phyloP scores from a whole-genome alignment of 2,329 filamentous ascomycete species.

The Alternaria incomplexa region DNA sequence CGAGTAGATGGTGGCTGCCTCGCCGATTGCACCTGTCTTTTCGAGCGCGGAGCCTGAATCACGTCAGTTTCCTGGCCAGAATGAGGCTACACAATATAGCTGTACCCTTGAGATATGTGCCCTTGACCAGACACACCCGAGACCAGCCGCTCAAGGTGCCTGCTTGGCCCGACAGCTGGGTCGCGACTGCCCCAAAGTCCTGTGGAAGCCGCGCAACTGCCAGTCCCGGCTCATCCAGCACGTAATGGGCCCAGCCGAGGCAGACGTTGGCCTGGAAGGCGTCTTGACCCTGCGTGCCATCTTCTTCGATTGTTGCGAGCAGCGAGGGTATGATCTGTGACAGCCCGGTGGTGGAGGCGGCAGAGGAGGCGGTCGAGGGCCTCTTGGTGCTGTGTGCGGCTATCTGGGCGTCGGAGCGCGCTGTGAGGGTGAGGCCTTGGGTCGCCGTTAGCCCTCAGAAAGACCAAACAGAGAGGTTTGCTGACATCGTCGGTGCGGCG shows the following conservation, averaged over 20 bases:
- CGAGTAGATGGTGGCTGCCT: slow-evolving; percentile 71
- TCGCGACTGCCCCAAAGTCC: slow-evolving; percentile 56
- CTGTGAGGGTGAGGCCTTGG: slow-evolving; percentile 55
- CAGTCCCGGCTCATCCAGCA: slow-evolving; percentile 69
- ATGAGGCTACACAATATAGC: neutral
- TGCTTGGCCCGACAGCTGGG: slow-evolving; percentile 25
- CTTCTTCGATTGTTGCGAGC: slow-evolving; percentile 49
- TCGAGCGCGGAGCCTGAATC: slow-evolving; percentile 54
- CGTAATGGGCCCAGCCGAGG: slow-evolving; percentile 84
- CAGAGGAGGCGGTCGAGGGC: slow-evolving; percentile 51
- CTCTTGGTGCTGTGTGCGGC: slow-evolving; percentile 51
- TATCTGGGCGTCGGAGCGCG: slow-evolving; percentile 55
- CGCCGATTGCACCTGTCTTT: slow-evolving; percentile 50
- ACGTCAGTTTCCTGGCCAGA: slow-evolving; percentile 9
- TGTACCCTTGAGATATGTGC: slow-evolving; percentile 76
- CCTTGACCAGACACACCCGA: slow-evolving; percentile 79
- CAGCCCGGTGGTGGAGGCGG: slow-evolving; percentile 31
- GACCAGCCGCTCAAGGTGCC: slow-evolving; percentile 73
- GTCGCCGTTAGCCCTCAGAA: slow-evolving; percentile 23
- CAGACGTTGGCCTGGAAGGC: slow-evolving; percentile 80
- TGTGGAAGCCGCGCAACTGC: slow-evolving; percentile 68
- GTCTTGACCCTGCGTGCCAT: slow-evolving; percentile 58
- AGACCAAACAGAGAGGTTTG: slow-evolving; percentile 14
- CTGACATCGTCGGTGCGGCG: slow-evolving; percentile 82
- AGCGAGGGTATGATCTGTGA: slow-evolving; percentile 50